Evolutionary conservation across 257 asterid species (phyloP).

Genomic region (Osmanthus fragrans): DNA sequence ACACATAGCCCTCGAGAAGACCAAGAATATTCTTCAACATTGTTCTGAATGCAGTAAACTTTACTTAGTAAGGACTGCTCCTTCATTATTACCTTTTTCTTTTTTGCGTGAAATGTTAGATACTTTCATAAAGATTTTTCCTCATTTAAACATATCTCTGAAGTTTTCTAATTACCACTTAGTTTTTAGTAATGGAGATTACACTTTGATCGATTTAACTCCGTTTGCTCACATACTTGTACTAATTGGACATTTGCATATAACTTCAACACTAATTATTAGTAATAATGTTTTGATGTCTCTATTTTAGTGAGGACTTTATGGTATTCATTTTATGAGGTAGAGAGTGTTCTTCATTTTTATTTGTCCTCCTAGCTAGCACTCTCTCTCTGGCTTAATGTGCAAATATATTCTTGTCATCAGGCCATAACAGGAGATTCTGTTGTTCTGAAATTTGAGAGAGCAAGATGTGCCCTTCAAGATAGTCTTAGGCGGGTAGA

Average conservation of each 20-base stretch:
- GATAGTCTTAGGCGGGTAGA: slow-evolving; percentile 89
- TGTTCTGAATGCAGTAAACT: slow-evolving; percentile 97
- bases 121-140: background rate
- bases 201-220: background rate
- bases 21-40: slow-evolving; percentile 90
- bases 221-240: background rate
- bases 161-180: background rate
- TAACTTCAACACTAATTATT: background rate
- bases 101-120: background rate
- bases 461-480: slow-evolving; percentile 86
- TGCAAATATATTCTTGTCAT: slow-evolving; percentile 16
- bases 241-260: background rate
- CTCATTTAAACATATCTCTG: background rate
- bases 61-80: slow-evolving; percentile 66
- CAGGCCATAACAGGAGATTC: slow-evolving; percentile 99
- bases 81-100: background rate
- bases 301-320: slow-evolving; percentile 2
- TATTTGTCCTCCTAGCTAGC: background rate
- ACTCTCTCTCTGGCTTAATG: background rate
- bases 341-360: background rate
- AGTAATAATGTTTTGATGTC: background rate
- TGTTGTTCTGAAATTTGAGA: slow-evolving; percentile 83
- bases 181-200: background rate
- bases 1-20: slow-evolving; percentile 98
- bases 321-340: background rate